Conservation (phyloP, 176 grass and related monocot genomes). For the Triticum timopheevii region DNA sequence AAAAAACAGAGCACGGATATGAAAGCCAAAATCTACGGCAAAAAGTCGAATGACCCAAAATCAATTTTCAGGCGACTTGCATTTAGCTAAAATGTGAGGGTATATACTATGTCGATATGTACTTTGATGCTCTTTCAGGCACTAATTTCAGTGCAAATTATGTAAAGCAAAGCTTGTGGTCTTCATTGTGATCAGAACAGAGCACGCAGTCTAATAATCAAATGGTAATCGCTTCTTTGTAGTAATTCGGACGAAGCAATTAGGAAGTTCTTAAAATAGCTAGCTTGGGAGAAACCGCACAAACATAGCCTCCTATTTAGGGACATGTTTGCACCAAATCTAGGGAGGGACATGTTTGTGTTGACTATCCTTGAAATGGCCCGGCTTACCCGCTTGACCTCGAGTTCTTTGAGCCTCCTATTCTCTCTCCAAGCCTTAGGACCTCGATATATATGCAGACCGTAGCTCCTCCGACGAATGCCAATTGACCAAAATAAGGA, state of each 20-base stretch:
- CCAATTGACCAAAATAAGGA: neutral
- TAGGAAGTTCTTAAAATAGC: neutral
- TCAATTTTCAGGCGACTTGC: too few species aligned
- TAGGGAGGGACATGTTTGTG: neutral
- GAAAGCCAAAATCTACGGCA: too few species aligned
- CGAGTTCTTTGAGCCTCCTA: neutral
- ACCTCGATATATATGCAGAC: neutral
- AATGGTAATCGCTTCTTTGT: neutral
- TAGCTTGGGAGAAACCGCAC: neutral
- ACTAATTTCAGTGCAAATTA: neutral
- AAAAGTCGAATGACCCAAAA: too few species aligned
- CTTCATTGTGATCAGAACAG: neutral
- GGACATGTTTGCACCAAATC: neutral
- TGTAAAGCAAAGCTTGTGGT: neutral
- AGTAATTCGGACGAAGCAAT: neutral
- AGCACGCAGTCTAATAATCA: too few species aligned
- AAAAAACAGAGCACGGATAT: too few species aligned
- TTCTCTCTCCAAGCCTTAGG: constrained; percentile 8
- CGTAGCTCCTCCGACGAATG: neutral
- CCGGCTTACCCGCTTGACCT: constrained; percentile 28
- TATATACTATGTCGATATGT: neutral
- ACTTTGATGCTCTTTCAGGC: neutral
- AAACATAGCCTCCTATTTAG: neutral
- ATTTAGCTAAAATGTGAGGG: neutral
- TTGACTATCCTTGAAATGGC: neutral